Conservation (phyloP, 306 rosid genomes). For the Alnus glutinosa region DNA sequence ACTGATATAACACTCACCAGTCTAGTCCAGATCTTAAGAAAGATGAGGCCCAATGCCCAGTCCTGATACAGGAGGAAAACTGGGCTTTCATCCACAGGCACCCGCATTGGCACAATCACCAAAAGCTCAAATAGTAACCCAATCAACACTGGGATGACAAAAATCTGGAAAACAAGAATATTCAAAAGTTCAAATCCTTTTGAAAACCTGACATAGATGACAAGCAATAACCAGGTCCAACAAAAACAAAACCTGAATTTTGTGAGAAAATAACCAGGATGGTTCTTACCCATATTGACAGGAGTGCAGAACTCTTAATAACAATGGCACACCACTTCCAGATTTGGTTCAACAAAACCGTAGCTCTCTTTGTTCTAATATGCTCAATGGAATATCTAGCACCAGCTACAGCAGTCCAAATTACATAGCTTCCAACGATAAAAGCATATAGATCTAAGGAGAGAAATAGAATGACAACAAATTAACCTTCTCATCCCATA, state of each 20-base stretch:
- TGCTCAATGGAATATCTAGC: slow-evolving; percentile 84
- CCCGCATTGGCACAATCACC: slow-evolving; percentile 98
- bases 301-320: slow-evolving; percentile 84
- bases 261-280: slow-evolving; percentile 7
- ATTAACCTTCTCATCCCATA: slow-evolving; percentile 18
- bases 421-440: slow-evolving; percentile 91
- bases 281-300: slow-evolving; percentile 89
- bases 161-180: slow-evolving; percentile 51
- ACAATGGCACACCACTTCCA: slow-evolving; percentile 92
- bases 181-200: slow-evolving; percentile 20
- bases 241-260: slow-evolving; percentile 1
- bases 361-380: slow-evolving; percentile 61
- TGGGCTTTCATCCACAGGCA: slow-evolving; percentile 99
- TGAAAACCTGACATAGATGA: not conserved
- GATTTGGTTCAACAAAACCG: slow-evolving; percentile 66
- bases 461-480: slow-evolving; percentile 20
- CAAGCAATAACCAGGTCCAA: slow-evolving; percentile 17
- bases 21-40: slow-evolving; percentile 99
- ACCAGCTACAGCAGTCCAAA: slow-evolving; percentile 97
- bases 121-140: slow-evolving; percentile 98
- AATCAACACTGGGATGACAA: slow-evolving; percentile 90
- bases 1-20: slow-evolving; percentile 58
- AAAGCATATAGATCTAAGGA: slow-evolving; percentile 85
- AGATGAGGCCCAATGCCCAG: slow-evolving; percentile 98
- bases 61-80: slow-evolving; percentile 97